phyloP scores from a whole-genome alignment of 2,329 filamentous ascomycete genomes.

The Dothiorella sarmentorum region DNA sequence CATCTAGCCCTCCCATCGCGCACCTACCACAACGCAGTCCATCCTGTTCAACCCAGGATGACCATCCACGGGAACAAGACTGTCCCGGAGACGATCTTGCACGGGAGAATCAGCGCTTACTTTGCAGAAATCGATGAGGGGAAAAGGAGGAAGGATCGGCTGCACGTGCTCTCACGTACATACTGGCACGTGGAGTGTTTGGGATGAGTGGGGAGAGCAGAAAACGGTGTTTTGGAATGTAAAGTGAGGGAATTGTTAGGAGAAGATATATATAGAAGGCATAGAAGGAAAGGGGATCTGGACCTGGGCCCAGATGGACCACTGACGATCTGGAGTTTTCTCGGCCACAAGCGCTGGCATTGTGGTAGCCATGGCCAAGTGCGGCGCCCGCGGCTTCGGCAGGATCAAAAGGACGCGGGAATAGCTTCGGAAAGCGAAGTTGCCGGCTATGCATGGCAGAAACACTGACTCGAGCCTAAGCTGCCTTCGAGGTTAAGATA shows the following conservation, averaged over 20 bases:
- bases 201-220: not conserved
- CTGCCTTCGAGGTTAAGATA: no score
- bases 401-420: not conserved
- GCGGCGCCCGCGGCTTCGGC: not conserved
- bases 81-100: not conserved
- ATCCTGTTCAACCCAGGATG: not conserved
- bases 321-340: not conserved
- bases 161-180: not conserved
- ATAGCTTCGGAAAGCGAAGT: no score
- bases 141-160: not conserved
- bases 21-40: conserved; percentile 3
- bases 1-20: not conserved
- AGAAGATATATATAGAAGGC: no score
- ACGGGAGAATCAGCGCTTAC: not conserved
- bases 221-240: not conserved
- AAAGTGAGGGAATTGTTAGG: not conserved
- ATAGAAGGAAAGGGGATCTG: no score
- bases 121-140: not conserved
- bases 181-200: not conserved
- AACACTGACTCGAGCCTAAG: no score
- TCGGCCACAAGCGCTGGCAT: not conserved
- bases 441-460: no score
- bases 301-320: not conserved
- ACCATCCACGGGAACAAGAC: not conserved
- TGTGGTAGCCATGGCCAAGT: not conserved